Conservation (phyloP, 2,329 filamentous ascomycete genomes). For the Penicillium janthinellum region DNA sequence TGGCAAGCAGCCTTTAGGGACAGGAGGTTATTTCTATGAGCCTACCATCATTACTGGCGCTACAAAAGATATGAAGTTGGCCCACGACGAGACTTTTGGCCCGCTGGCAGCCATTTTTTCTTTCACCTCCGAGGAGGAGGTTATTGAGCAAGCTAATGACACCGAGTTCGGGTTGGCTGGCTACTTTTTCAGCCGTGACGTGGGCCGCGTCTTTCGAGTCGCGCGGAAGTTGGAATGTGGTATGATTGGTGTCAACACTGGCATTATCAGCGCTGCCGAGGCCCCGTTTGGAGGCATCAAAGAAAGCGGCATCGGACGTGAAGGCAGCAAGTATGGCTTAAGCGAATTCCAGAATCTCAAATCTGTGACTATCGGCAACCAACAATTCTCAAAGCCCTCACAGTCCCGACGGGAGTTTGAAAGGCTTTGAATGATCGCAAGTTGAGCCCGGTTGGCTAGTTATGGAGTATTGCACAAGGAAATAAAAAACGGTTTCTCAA, state of each 20-base stretch:
- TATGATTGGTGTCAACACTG: slow-evolving; percentile 6
- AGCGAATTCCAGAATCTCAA: slow-evolving; percentile 16
- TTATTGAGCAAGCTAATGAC: not conserved
- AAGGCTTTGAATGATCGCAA: no score
- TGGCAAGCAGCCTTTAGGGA: no score
- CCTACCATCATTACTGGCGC: slow-evolving; percentile 2
- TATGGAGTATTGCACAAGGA: no score
- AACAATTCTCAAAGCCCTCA: no score
- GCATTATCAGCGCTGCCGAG: slow-evolving; percentile 4
- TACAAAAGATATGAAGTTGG: slow-evolving; percentile 8
- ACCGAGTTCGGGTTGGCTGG: slow-evolving; percentile 3
- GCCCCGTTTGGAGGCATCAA: slow-evolving; percentile 14
- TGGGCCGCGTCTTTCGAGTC: slow-evolving; percentile 1
- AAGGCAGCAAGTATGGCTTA: slow-evolving; percentile 6
- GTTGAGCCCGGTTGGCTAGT: no score
- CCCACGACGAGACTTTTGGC: slow-evolving; percentile 15
- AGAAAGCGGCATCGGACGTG: slow-evolving; percentile 3
- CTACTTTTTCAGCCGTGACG: slow-evolving; percentile 1
- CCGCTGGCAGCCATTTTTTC: slow-evolving; percentile 1
- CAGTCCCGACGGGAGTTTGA: no score
- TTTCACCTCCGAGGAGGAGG: not conserved
- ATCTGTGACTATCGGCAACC: slow-evolving; percentile 3
- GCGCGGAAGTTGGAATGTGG: not conserved
- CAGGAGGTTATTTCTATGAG: not conserved
- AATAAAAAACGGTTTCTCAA: no score